Percentiles rank a stretch among this genome's conserved stretches.
phyloP scores from a whole-genome alignment of 1,139 yeast genomes.

The Pichia sp. region DNA sequence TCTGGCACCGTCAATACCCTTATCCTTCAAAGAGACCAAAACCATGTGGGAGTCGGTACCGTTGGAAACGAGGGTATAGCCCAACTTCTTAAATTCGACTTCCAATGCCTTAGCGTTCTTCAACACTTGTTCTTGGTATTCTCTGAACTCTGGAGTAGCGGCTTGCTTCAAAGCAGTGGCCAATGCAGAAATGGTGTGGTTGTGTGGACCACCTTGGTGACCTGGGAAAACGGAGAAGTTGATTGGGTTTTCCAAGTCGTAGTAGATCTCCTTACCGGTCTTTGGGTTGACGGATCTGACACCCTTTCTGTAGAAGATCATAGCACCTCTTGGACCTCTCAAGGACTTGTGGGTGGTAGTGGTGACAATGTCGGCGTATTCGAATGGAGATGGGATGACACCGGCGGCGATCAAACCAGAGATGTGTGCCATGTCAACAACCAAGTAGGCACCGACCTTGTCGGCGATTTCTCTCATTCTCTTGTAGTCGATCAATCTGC shows the following conservation, averaged over 20 bases:
- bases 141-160: constrained; percentile 82
- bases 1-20: constrained; percentile 96
- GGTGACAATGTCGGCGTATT: constrained; percentile 94
- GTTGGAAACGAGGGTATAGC: constrained; percentile 80
- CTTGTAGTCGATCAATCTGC: constrained; percentile 90
- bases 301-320: constrained; percentile 98
- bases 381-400: constrained; percentile 93
- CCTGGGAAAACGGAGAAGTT: constrained; percentile 99
- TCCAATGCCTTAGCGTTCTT: constrained; percentile 87
- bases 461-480: constrained; percentile 97
- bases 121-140: constrained; percentile 84
- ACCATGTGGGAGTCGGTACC: constrained; percentile 99
- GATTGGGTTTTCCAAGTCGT: constrained; percentile 91
- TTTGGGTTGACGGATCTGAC: constrained; percentile 83
- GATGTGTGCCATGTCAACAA: constrained; percentile 98
- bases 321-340: constrained; percentile 99
- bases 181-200: constrained; percentile 95
- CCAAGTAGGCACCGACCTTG: constrained; percentile 90
- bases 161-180: constrained; percentile 97
- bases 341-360: constrained; percentile 97
- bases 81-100: constrained; percentile 60
- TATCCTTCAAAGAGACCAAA: constrained; percentile 80
- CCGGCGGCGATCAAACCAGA: constrained; percentile 96
- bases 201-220: constrained; percentile 99
- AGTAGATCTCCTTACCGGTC: constrained; percentile 84